phyloP scores from a whole-genome alignment of 805 yeast species.

The Cyberlindnera japonica region DNA sequence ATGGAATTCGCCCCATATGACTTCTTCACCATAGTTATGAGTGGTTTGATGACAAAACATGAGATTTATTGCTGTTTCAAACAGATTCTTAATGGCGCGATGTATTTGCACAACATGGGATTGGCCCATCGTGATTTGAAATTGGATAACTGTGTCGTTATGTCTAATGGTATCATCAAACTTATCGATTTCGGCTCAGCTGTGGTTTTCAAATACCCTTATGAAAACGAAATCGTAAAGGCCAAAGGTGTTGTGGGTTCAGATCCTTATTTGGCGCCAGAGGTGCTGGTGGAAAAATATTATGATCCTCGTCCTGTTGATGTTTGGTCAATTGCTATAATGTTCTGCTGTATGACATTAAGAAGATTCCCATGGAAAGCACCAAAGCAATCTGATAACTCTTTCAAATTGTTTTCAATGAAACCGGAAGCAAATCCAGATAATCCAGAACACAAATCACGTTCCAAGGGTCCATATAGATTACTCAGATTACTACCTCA shows the following conservation, averaged over 20 bases:
- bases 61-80: constrained; percentile 80
- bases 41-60: constrained; percentile 65
- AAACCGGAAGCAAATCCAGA: constrained; percentile 31
- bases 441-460: constrained; percentile 35
- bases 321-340: constrained; percentile 91
- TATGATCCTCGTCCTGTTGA: constrained; percentile 90
- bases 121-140: constrained; percentile 92
- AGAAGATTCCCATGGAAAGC: constrained; percentile 94
- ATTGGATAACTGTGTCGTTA: constrained; percentile 89
- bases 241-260: constrained; percentile 92
- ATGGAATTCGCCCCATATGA: constrained; percentile 95
- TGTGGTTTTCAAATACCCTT: constrained; percentile 70
- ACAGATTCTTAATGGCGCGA: constrained; percentile 74
- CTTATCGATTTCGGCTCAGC: constrained; percentile 94
- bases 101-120: constrained; percentile 74
- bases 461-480: constrained; percentile 65
- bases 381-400: constrained; percentile 73
- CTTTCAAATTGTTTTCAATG: constrained; percentile 64
- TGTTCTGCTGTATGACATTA: constrained; percentile 85
- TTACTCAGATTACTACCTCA: constrained; percentile 68
- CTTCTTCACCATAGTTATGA: constrained; percentile 90
- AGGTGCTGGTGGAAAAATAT: constrained; percentile 52
- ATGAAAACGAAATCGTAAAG: constrained; percentile 49
- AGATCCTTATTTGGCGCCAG: constrained; percentile 95
- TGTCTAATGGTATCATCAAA: constrained; percentile 69